phyloP scores from a whole-genome alignment of 176 grass and related monocot species.

The Oryza glumipatula region DNA sequence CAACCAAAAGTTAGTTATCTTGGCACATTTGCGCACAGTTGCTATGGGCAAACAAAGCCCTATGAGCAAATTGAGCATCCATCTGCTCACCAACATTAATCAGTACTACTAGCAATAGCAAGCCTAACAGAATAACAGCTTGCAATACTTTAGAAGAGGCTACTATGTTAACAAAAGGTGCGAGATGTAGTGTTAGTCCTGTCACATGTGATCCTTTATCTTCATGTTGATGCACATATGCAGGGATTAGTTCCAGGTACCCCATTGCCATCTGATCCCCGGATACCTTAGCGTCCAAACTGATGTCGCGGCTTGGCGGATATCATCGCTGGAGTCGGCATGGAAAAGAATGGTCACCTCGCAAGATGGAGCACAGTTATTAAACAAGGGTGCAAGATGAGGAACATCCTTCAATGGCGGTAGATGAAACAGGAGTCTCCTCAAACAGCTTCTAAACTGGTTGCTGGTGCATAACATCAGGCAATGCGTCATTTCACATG shows the following conservation, averaged over 20 bases:
- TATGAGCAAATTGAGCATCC: neutral
- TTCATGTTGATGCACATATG: neutral
- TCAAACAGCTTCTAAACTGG: constrained; percentile 44
- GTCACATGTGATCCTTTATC: neutral
- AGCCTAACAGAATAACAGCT: neutral
- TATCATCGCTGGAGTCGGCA: constrained; percentile 19
- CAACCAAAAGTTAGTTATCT: neutral
- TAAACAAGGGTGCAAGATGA: constrained; percentile 41
- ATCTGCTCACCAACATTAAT: neutral
- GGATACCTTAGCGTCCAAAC: constrained; percentile 46
- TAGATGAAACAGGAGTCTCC: constrained; percentile 67
- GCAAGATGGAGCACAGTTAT: constrained; percentile 39
- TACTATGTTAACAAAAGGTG: constrained; percentile 9
- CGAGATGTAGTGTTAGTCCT: neutral
- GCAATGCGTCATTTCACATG: constrained; percentile 43
- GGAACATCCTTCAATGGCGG: neutral
- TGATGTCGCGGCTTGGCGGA: neutral
- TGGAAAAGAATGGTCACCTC: constrained; percentile 62
- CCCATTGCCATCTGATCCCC: constrained; percentile 58
- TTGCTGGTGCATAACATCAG: neutral
- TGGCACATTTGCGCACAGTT: neutral
- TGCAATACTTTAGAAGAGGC: neutral
- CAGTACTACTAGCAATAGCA: neutral
- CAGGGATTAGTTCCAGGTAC: constrained; percentile 32
- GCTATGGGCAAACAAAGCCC: neutral